Percentiles rank a stretch among this genome's conserved stretches.
phyloP scores from a whole-genome alignment of 768 basidiomycete species.

The Strobilomyces confusus region DNA sequence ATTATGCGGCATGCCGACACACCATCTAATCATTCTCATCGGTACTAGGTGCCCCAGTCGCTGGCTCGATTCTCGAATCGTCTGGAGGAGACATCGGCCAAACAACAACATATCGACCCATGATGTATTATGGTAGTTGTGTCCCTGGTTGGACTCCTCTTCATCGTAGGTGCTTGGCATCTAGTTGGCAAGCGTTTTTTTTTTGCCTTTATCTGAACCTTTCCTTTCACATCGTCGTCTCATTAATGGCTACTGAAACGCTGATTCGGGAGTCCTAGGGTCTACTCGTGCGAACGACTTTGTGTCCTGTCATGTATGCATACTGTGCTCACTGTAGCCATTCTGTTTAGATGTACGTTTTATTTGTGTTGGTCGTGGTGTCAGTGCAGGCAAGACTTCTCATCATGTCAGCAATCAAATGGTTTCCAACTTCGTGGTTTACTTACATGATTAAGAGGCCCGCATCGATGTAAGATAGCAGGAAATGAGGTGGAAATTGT shows the following conservation, averaged over 20 bases:
- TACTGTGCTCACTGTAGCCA: no score
- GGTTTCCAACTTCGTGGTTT: no score
- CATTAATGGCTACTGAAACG: background rate
- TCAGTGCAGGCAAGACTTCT: no score
- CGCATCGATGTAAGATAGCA: no score
- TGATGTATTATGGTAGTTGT: conserved; percentile 30
- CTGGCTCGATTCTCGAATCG: conserved; percentile 26
- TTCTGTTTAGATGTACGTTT: no score
- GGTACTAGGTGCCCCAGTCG: conserved; percentile 26
- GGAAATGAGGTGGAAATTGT: no score
- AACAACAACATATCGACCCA: conserved; percentile 25
- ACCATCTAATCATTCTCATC: background rate
- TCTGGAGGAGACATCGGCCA: conserved; percentile 23
- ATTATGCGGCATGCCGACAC: background rate
- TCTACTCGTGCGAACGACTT: background rate
- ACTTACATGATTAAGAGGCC: no score
- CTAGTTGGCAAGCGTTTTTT: conserved; percentile 8
- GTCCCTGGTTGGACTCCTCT: conserved; percentile 22
- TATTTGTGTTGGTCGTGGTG: no score
- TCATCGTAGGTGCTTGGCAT: conserved; percentile 14
- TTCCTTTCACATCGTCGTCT: background rate
- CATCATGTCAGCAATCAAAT: no score
- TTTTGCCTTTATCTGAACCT: conserved; percentile 14
- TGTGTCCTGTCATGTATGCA: no score
- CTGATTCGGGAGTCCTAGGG: background rate